Conservation (phyloP, 2,329 filamentous ascomycete species). For the Microcera coccophila region DNA sequence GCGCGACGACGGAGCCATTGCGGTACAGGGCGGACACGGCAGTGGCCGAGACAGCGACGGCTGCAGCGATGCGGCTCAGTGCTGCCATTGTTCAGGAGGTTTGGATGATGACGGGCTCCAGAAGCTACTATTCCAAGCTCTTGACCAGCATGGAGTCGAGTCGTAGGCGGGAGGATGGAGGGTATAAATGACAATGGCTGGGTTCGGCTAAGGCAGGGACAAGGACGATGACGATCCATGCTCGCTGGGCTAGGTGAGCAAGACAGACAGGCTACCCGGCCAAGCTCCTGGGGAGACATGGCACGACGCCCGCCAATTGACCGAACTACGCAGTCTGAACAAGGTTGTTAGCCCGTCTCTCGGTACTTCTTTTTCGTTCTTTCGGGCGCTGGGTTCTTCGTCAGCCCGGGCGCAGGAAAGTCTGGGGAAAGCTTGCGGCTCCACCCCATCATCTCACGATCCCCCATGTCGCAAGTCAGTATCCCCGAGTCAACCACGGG, state of each 20-base stretch:
- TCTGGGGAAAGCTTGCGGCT: not conserved
- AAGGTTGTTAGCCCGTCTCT: not conserved
- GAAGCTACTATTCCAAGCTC: not conserved
- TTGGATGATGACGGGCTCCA: not conserved
- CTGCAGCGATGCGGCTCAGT: conserved; percentile 23
- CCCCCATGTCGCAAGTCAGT: not conserved
- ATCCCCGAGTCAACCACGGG: not conserved
- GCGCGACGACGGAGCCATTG: conserved; percentile 58
- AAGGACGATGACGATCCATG: not conserved
- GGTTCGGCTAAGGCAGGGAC: conserved; percentile 2
- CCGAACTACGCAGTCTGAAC: not conserved
- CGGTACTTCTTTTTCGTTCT: not conserved
- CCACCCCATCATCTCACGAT: not conserved
- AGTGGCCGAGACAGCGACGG: conserved; percentile 26
- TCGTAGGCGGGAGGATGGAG: not conserved
- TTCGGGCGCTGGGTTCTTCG: not conserved
- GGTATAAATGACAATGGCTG: conserved; percentile 3
- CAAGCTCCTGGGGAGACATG: not conserved
- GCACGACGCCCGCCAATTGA: too few relatives aligned
- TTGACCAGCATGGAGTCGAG: not conserved
- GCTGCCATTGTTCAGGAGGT: conserved; percentile 22
- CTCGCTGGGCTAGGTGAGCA: not conserved
- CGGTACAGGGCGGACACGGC: conserved; percentile 48
- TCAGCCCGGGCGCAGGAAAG: too few relatives aligned
- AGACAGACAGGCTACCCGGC: not conserved